phyloP scores from a whole-genome alignment of 2,329 filamentous ascomycete species.

The Venturia aucupariae region DNA sequence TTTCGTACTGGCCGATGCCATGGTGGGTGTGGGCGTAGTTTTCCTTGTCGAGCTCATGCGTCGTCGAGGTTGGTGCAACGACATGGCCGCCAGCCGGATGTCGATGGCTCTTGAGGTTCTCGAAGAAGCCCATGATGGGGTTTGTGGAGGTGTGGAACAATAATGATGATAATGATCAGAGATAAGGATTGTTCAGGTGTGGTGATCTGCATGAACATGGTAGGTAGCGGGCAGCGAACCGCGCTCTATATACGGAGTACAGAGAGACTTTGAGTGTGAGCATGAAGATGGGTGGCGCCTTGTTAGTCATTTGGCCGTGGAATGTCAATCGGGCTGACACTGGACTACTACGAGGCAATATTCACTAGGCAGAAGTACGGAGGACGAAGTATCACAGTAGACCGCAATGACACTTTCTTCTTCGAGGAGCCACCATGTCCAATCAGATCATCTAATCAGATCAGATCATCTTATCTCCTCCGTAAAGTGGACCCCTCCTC shows the following conservation, averaged over 20 bases:
- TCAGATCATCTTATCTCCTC: constrained; percentile 7
- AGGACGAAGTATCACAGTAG: no score
- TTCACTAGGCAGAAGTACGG: no score
- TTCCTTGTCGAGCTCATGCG: not conserved
- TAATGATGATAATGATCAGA: no score
- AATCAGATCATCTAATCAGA: constrained; percentile 8
- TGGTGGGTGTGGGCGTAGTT: not conserved
- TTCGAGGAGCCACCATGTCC: not conserved
- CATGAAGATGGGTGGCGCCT: no score
- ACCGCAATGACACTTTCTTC: not conserved
- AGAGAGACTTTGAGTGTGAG: no score
- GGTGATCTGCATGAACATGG: not conserved
- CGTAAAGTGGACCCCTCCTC: not conserved
- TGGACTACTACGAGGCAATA: no score
- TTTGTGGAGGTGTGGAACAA: no score
- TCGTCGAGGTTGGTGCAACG: not conserved
- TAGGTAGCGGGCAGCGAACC: no score
- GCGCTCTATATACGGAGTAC: not conserved
- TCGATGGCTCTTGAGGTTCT: not conserved
- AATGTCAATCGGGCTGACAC: no score
- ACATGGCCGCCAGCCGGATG: not conserved
- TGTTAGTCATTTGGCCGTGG: not conserved
- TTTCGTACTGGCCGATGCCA: constrained; percentile 13
- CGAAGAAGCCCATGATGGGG: not conserved
- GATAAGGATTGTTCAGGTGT: not conserved